Evolutionary conservation across 441 rosid genomes (phyloP), one percentile per base, ranked within the genome.

Genomic region (Gossypium davidsonii): DNA sequence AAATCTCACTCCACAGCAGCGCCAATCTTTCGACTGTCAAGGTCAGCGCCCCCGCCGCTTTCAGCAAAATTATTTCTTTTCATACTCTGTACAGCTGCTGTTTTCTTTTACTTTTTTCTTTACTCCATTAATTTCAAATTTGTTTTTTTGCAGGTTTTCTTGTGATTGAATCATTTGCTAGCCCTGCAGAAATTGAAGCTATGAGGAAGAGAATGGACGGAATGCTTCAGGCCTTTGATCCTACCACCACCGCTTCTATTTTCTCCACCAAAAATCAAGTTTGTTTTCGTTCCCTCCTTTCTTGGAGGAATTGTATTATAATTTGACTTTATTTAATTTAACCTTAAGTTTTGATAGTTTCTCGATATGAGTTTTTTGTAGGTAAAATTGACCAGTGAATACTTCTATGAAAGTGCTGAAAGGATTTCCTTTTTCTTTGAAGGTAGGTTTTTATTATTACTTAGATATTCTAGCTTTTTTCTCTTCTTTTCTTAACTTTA

Each of bases 251-350:
- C 64, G 83, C 91, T 64, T 94, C 96, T 2, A 79, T 93, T 67
- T 93, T 93, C 91, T 95, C 99, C 74, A 89, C 99, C 67, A 91
- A 70, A 75, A 90, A 90, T 73, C 98, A 93, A 92, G 97, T 94
- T 71, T 10, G 2, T 25, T 17, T 3, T 26, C 3, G 6, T 14
- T 49, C 15, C 6, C 10, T 17, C 6, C 3, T 26, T 6, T 12
- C 11, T 56, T 39, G 12, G n/a, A 57, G 10, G 2, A 12, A 17
- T 63, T 4, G 28, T 37, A 26, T 20, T 18, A 14, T 26, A 2
- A 58, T 66, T 34, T 10, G 28, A 2, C n/a, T 70, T 74, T 51
- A 0, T 18, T 46, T 66, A 9, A 39, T 46, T 70, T 9, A 37
- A 31, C 12, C 28, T 28, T 39, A 44, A 52, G 44, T 70, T 70